A percentile compares a stretch with the other conserved stretches of the same genome.
phyloP scores from a whole-genome alignment of 1,284 basidiomycete species.

The Cutaneotrichosporon spelunceum region DNA sequence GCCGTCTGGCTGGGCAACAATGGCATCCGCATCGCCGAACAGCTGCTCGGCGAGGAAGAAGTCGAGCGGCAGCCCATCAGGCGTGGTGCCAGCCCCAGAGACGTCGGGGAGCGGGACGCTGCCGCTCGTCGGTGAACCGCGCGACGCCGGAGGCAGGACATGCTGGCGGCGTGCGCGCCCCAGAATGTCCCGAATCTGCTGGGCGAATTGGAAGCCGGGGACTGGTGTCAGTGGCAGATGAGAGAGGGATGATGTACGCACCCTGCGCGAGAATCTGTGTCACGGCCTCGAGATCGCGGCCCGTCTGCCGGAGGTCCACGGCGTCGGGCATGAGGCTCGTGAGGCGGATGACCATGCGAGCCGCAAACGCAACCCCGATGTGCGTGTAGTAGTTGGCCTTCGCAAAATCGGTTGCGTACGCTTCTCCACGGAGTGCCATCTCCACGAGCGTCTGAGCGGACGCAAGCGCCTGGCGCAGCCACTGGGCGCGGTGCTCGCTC shows the following conservation, averaged over 20 bases:
- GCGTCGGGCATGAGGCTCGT: conserved; percentile 39
- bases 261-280: conserved; percentile 34
- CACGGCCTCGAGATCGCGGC: conserved; percentile 43
- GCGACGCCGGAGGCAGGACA: conserved; percentile 33
- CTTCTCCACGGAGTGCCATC: conserved; percentile 29
- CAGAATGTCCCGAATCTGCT: conserved; percentile 38
- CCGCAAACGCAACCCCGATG: conserved; percentile 41
- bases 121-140: neutral
- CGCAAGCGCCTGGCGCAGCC: conserved; percentile 30
- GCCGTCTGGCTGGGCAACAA: conserved; percentile 17
- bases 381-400: conserved; percentile 25
- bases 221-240: conserved; percentile 24
- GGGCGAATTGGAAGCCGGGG: conserved; percentile 43
- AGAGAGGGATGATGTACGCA: conserved; percentile 3
- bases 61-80: conserved; percentile 24
- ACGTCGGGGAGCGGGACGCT: neutral
- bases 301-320: conserved; percentile 38
- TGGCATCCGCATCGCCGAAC: conserved; percentile 15
- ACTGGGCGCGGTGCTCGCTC: conserved; percentile 24
- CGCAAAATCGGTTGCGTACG: conserved; percentile 32
- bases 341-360: conserved; percentile 43
- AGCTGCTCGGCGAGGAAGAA: conserved; percentile 44
- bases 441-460: conserved; percentile 31
- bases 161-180: conserved; percentile 34
- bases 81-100: neutral